phyloP scores from a whole-genome alignment of 2,329 filamentous ascomycete genomes.

The Fonsecaea multimorphosa region DNA sequence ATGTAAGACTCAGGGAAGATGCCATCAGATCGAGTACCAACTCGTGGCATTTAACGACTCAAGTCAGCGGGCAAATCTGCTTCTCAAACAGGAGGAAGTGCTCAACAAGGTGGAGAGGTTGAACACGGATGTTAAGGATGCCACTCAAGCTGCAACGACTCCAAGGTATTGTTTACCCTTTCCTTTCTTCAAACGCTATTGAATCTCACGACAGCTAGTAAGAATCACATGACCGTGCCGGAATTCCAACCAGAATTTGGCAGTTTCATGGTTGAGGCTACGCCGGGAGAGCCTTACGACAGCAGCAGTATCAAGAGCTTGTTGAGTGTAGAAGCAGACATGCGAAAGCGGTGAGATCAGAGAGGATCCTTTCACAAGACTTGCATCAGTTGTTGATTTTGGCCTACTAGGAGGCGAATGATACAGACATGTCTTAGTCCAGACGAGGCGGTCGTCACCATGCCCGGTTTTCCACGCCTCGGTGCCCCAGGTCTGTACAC shows the following conservation, averaged over 20 bases:
- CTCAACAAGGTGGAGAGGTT: conserved; percentile 76
- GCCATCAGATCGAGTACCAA: conserved; percentile 82
- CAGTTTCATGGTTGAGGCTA: conserved; percentile 95
- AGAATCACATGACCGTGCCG: background rate
- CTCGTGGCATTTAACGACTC: conserved; percentile 85
- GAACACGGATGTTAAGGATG: conserved; percentile 45
- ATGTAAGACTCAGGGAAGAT: conserved; percentile 17
- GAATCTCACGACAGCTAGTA: background rate
- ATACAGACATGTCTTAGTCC: conserved; percentile 68
- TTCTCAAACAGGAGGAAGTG: conserved; percentile 89
- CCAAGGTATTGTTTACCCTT: background rate
- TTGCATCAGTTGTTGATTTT: background rate
- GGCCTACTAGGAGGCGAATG: conserved; percentile 78
- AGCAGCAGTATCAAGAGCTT: conserved; percentile 79
- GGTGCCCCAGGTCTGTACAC: conserved; percentile 82
- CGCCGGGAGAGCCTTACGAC: conserved; percentile 91
- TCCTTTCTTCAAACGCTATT: background rate
- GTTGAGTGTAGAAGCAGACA: conserved; percentile 89
- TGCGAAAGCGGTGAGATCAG: conserved; percentile 89
- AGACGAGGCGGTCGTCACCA: conserved; percentile 47
- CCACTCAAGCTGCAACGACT: background rate
- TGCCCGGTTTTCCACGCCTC: conserved; percentile 94
- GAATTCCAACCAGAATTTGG: conserved; percentile 97
- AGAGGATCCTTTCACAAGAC: conserved; percentile 54
- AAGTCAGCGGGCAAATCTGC: conserved; percentile 77